phyloP scores from a whole-genome alignment of 202 grass and related monocot genomes.

The Saccharum hybrid region DNA sequence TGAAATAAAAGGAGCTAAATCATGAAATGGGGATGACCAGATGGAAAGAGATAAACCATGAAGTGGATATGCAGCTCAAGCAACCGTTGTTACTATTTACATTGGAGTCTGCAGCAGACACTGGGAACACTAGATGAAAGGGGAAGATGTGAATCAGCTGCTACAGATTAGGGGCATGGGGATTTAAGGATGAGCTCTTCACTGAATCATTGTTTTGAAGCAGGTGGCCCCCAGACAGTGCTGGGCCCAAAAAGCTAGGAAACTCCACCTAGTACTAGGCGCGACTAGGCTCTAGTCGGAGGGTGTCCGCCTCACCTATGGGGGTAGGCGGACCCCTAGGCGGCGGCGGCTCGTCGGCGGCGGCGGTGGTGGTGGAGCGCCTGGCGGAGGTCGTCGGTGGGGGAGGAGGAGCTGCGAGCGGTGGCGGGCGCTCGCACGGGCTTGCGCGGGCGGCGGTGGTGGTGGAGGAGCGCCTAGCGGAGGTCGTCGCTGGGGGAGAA shows the following conservation, averaged over 20 bases:
- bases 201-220: not conserved
- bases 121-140: not conserved
- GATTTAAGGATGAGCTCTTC: not conserved
- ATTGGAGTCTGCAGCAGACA: not conserved
- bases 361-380: too few species aligned
- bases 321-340: too few species aligned
- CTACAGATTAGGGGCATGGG: not conserved
- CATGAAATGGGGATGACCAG: not conserved
- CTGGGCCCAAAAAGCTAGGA: not conserved
- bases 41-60: not conserved
- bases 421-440: too few species aligned
- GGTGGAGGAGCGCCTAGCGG: too few species aligned
- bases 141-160: not conserved
- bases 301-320: too few species aligned
- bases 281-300: too few species aligned
- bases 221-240: not conserved
- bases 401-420: too few species aligned
- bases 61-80: not conserved
- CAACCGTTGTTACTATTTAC: not conserved
- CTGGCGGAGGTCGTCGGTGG: too few species aligned
- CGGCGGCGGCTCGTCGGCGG: too few species aligned
- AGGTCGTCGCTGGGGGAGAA: too few species aligned
- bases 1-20: slow-evolving; percentile 4
- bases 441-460: too few species aligned
- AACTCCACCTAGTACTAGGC: not conserved